These are phyloP conservation scores for Cryptococcus depauperatus DNA, from an alignment of 1,284 basidiomycete species.

Conservation along the genomic window DNA sequence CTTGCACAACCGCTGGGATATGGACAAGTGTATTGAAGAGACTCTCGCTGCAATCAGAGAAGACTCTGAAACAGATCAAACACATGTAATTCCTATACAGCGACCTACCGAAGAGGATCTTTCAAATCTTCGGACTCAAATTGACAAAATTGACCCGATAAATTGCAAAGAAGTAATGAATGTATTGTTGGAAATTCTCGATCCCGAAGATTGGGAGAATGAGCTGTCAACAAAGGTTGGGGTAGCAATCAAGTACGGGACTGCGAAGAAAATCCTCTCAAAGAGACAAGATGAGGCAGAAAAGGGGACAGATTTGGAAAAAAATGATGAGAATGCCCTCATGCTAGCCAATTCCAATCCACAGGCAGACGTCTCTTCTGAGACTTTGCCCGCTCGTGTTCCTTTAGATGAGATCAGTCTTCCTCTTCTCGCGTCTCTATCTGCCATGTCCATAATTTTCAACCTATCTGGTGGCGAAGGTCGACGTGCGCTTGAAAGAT, in stretches of 20 bases:
- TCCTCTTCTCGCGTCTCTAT: conserved; percentile 5
- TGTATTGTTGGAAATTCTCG: conserved; percentile 10
- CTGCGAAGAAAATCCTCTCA: conserved; percentile 12
- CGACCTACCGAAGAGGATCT: conserved; percentile 6
- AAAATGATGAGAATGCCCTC: background rate
- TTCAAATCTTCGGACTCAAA: conserved; percentile 7
- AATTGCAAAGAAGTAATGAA: conserved; percentile 10
- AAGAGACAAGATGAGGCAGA: background rate
- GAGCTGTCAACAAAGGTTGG: conserved; percentile 5
- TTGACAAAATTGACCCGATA: conserved; percentile 14
- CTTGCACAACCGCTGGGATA: conserved; percentile 13
- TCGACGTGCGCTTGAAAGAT: conserved; percentile 2
- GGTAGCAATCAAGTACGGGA: conserved; percentile 10
- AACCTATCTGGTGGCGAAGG: conserved; percentile 10
- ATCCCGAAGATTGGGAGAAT: conserved; percentile 3
- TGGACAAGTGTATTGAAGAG: conserved; percentile 18
- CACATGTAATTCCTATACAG: too few species aligned
- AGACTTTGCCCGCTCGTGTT: background rate
- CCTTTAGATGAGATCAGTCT: conserved; percentile 12
- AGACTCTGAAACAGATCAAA: background rate
- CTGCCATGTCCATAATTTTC: conserved; percentile 11
- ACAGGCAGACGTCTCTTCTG: background rate
- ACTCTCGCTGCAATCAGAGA: background rate
- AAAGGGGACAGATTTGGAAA: background rate
- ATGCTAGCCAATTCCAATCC: background rate